phyloP scores from a whole-genome alignment of 495 filamentous ascomycete genomes.

The Rusavskia elegans region DNA sequence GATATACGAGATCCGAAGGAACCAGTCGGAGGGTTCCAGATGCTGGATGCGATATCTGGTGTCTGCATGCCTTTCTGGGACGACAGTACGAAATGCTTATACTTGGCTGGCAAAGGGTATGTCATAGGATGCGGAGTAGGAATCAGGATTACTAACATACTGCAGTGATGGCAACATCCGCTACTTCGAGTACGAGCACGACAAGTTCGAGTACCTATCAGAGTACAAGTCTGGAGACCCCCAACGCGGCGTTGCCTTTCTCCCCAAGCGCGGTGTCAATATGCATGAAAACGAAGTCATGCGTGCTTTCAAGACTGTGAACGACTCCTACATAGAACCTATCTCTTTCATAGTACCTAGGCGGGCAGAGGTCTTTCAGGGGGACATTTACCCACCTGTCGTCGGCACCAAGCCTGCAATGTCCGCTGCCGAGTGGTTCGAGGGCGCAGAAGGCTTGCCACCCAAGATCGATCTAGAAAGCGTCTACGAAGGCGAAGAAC shows the following conservation, averaged over 20 bases:
- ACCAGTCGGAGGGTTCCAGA: conserved; percentile 76
- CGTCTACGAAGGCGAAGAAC: conserved; percentile 68
- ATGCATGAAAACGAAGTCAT: conserved; percentile 94
- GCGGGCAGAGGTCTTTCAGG: conserved; percentile 91
- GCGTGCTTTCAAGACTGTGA: conserved; percentile 91
- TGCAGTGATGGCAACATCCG: conserved; percentile 90
- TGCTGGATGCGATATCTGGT: conserved; percentile 85
- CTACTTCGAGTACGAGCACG: conserved; percentile 92
- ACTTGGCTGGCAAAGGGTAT: conserved; percentile 91
- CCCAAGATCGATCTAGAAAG: conserved; percentile 87
- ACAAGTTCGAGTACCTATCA: conserved; percentile 91
- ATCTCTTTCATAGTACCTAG: conserved; percentile 95
- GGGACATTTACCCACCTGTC: conserved; percentile 85
- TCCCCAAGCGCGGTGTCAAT: conserved; percentile 90
- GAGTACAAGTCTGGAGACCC: conserved; percentile 93
- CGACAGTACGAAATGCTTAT: conserved; percentile 81
- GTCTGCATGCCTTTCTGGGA: conserved; percentile 99
- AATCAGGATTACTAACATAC: neutral
- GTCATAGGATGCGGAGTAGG: conserved; percentile 14
- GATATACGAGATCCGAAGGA: conserved; percentile 66
- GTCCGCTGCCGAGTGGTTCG: conserved; percentile 67
- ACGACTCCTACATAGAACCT: conserved; percentile 85
- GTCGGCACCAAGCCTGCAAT: conserved; percentile 63
- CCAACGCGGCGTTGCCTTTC: conserved; percentile 84
- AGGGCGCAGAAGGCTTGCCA: conserved; percentile 66